Base-by-base conservation (phyloP, 2,329 filamentous ascomycete genomes). In the Alternaria angustiovoidea region DNA sequence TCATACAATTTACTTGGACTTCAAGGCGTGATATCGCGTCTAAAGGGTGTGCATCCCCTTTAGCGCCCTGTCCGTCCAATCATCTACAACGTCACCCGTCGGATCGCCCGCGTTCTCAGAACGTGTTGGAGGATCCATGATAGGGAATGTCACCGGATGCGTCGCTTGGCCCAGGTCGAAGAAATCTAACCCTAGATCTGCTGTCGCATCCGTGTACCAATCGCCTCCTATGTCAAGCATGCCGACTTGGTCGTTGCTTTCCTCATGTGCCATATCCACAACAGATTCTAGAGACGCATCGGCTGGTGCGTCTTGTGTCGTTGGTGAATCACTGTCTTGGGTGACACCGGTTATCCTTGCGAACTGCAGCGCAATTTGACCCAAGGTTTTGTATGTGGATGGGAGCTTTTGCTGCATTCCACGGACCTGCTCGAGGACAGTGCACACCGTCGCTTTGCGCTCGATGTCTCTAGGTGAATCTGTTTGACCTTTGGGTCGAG, bases 301-400 rank as follows among this genome's bases (percentile, higher is more conserved):
- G 2, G 52, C 34, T 28, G 53, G 24, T 20, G 36, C 46, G 11
- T 58, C 49, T 41, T 44, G 24, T 14, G 28, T 22, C n/a, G 46
- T 24, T 30, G 49, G 38, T 20, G 14, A 34, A 43, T 11, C 65
- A 56, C 12, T 69, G 6, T 56, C 62, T 9, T 67, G 57, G 11
- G 54, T 56, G 1, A 71, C 66, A 14, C 64, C 68, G 1, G 70
- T 73, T 22, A 73, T 66, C 16, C 38, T 59, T 24, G 72, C 71
- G 22, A 74, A 72, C 16, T 72, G 72, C 20, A 65, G 48, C 4
- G 70, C 68, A 38, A 72, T 67, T 14, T 63, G 59, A 38, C 61
- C 57, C 4, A 73, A 65, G 1, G 66, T 68, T 16, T 53, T 69
- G 54, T 72, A 69, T 4, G 66, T 71, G 7, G 69, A 62, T 14